These are phyloP conservation scores for Pecoramyces ruminantium DNA, from an alignment of 192 early-diverging fungal genomes.

Conservation along the genomic window DNA sequence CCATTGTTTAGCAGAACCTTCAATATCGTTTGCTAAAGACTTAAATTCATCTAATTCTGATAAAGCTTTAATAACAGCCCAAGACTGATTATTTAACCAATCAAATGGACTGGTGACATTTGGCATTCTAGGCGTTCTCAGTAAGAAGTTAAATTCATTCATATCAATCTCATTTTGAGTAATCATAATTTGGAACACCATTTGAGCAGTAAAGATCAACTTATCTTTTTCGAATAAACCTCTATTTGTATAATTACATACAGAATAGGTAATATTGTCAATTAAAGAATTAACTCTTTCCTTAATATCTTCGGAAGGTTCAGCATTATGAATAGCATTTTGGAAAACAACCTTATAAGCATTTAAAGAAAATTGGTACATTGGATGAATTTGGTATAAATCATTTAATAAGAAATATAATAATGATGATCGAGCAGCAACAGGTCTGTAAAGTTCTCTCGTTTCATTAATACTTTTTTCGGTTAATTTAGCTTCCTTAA, in stretches of 20 bases:
- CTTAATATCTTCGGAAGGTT: constrained; percentile 40
- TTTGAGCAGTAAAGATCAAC: constrained; percentile 41
- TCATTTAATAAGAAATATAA: constrained; percentile 48
- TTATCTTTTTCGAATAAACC: constrained; percentile 48
- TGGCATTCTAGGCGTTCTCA: constrained; percentile 24
- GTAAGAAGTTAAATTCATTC: constrained; percentile 37
- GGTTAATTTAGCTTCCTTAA: constrained; percentile 44
- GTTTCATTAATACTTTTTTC: constrained; percentile 55
- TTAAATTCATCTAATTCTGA: constrained; percentile 38
- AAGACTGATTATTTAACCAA: constrained; percentile 29
- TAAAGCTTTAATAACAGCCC: constrained; percentile 39
- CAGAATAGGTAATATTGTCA: constrained; percentile 43
- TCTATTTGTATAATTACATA: constrained; percentile 42
- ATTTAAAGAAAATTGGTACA: constrained; percentile 55
- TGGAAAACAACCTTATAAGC: constrained; percentile 51
- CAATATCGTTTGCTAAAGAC: constrained; percentile 36
- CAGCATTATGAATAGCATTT: constrained; percentile 35
- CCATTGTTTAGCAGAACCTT: constrained; percentile 48
- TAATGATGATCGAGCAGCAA: constrained; percentile 40
- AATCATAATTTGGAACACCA: constrained; percentile 46
- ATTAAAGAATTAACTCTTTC: constrained; percentile 32
- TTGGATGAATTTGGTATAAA: constrained; percentile 48
- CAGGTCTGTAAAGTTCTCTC: constrained; percentile 43
- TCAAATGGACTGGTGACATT: constrained; percentile 33
- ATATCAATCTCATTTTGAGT: constrained; percentile 33